These are phyloP conservation scores for Melanomma pulvis-pyrius DNA, from an alignment of 495 filamentous ascomycete species.

Conservation along the genomic window DNA sequence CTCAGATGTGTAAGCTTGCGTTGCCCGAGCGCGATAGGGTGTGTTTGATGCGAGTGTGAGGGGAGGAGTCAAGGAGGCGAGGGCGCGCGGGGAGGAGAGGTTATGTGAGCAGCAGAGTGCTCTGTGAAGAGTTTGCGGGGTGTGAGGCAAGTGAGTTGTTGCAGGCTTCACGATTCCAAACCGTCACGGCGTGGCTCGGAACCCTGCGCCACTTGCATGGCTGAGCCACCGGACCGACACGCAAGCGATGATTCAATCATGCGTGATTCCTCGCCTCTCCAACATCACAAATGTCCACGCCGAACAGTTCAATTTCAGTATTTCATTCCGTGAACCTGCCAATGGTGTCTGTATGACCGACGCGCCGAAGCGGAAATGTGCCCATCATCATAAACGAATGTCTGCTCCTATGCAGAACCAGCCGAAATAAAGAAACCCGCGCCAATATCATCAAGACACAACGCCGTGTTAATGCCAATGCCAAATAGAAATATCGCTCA, in stretches of 20 bases:
- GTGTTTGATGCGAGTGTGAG: not conserved
- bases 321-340: not conserved
- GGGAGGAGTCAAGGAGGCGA: not conserved
- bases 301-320: not conserved
- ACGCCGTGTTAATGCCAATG: conserved; percentile 32
- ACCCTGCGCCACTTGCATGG: not conserved
- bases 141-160: not conserved
- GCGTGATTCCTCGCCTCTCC: not conserved
- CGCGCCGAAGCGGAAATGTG: not conserved
- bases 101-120: not conserved
- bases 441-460: no score
- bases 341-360: not conserved
- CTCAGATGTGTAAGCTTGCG: conserved; percentile 2
- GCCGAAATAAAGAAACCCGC: conserved; percentile 12
- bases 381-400: conserved; percentile 14
- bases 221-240: not conserved
- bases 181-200: conserved; percentile 11
- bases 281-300: not conserved
- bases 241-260: not conserved
- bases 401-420: not conserved
- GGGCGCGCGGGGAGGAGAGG: not conserved
- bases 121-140: not conserved
- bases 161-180: conserved; percentile 14
- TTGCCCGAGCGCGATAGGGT: not conserved
- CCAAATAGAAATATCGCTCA: conserved; percentile 20